These are phyloP conservation scores for Ustilago esculenta DNA, from an alignment of 1,284 basidiomycete species.

Conservation along the genomic window DNA sequence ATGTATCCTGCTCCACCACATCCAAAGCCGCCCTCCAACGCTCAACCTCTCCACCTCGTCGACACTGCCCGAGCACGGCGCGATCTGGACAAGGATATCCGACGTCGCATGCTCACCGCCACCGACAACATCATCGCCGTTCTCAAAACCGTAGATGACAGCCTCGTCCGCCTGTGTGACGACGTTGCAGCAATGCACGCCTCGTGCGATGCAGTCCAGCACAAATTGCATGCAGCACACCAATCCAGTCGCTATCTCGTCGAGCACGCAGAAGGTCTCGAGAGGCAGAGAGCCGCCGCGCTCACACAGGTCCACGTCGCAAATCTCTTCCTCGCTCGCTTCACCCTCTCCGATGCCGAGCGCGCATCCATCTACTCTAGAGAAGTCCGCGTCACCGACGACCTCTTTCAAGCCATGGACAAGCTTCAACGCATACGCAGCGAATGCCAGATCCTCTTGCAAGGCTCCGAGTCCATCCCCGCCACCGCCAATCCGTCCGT, in stretches of 20 bases:
- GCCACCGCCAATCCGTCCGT: slow-evolving; percentile 72
- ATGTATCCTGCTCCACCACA: slow-evolving; percentile 29
- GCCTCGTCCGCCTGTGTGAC: slow-evolving; percentile 33
- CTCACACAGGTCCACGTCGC: slow-evolving; percentile 74
- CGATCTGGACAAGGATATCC: slow-evolving; percentile 83
- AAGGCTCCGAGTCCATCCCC: slow-evolving; percentile 78
- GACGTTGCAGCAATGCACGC: slow-evolving; percentile 33
- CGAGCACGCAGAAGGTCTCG: slow-evolving; percentile 43
- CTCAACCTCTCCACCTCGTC: slow-evolving; percentile 10
- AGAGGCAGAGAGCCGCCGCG: slow-evolving; percentile 22
- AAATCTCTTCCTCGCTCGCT: slow-evolving; percentile 80
- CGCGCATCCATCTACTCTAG: slow-evolving; percentile 78
- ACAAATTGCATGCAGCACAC: slow-evolving; percentile 20
- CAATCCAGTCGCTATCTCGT: slow-evolving; percentile 42
- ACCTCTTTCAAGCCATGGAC: slow-evolving; percentile 86
- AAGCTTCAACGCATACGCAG: slow-evolving; percentile 82
- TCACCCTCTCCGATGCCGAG: slow-evolving; percentile 82
- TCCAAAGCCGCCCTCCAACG: neutral
- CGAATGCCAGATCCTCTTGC: slow-evolving; percentile 86
- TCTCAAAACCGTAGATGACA: slow-evolving; percentile 86
- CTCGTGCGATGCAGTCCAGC: slow-evolving; percentile 36
- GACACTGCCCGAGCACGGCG: slow-evolving; percentile 74
- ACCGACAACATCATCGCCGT: slow-evolving; percentile 82
- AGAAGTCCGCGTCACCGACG: slow-evolving; percentile 77
- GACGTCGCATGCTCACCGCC: slow-evolving; percentile 79